Base-by-base conservation (phyloP, 768 basidiomycete genomes). In the Chalciporus sphaerocephalus region DNA sequence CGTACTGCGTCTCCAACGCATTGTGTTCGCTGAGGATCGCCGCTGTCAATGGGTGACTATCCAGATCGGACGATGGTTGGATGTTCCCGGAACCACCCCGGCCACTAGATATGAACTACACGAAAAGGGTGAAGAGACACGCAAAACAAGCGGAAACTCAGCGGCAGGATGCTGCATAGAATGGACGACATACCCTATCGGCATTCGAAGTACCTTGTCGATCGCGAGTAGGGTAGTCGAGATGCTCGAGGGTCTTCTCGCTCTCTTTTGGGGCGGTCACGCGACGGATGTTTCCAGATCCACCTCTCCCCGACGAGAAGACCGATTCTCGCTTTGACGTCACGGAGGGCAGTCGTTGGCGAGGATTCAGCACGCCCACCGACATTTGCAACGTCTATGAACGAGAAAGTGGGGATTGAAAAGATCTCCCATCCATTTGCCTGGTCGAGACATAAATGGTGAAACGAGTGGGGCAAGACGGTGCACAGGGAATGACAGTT, bases 41-140 rank as follows among this genome's bases (percentile, higher is more conserved):
- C 8, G 61, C 61, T 6, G 61, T 59, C 46, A 53, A 33, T 4
- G 61, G 61, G n/a, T 61, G 51, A 0, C 44, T 13, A 12, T 48
- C 46, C 10, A 59, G 35, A 37, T n/a, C 24, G 3, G 47, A 18
- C 22, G 41, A 40, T 0, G 25, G 37, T 22, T 52, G 56, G 25
- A 62, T 51, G 36, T 62, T 62, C 25, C 61, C 61, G 15, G 52
- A 44, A 5, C 61, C 61, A 0, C 61, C 61, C 9, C 61, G 51
- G 4, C 61, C 61, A 6, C 53, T 56, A 6, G 59, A 64, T 7
- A 25, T 47, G 40, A 56, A 50, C n/a, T 50, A 46, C n/a, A n/a
- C n/a, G 30, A 32, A 15, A 6, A 5, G 30, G n/a, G 9, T 28
- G n/a, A n/a, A n/a, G n/a, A n/a, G n/a, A n/a, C n/a, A n/a, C n/a